Percentiles rank a stretch among this genome's conserved stretches.
Evolutionary conservation across 164 flowering plant species (phyloP).

Genomic region (Amborella trichopoda): DNA sequence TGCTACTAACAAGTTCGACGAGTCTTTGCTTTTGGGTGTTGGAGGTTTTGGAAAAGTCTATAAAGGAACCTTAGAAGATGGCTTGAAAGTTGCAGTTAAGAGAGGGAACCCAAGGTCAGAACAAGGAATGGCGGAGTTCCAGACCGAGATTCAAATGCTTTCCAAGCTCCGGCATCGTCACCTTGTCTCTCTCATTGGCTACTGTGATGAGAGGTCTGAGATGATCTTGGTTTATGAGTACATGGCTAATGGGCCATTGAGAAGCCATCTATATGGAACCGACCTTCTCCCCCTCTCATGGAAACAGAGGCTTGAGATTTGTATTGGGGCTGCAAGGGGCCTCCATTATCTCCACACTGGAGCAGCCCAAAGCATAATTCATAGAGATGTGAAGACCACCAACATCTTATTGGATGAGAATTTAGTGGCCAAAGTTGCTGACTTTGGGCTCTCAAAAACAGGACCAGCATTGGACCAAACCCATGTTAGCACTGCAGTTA

Average conservation of each 20-base stretch:
- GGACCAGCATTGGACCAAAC: slow-evolving; percentile 91
- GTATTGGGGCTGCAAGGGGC: slow-evolving; percentile 94
- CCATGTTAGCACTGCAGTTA: slow-evolving; percentile 93
- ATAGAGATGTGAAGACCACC: slow-evolving; percentile 91
- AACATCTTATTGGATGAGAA: slow-evolving; percentile 85
- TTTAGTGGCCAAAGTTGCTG: slow-evolving; percentile 89
- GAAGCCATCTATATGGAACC: slow-evolving; percentile 86
- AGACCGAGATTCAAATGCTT: slow-evolving; percentile 87
- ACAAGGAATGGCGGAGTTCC: slow-evolving; percentile 88
- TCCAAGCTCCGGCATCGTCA: slow-evolving; percentile 95
- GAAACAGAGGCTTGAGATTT: slow-evolving; percentile 89
- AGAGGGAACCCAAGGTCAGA: slow-evolving; percentile 89
- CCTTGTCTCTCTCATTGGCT: slow-evolving; percentile 90
- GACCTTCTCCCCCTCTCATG: slow-evolving; percentile 72
- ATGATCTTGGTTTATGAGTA: slow-evolving; percentile 89
- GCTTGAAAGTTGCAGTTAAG: slow-evolving; percentile 72
- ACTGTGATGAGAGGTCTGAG: slow-evolving; percentile 86
- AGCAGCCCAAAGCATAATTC: slow-evolving; percentile 78
- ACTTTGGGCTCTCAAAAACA: slow-evolving; percentile 87
- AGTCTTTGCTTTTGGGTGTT: slow-evolving; percentile 72
- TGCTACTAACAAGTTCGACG: slow-evolving; percentile 84
- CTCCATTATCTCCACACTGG: slow-evolving; percentile 97
- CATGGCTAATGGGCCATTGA: slow-evolving; percentile 94
- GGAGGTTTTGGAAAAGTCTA: slow-evolving; percentile 97
- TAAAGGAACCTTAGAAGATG: slow-evolving; percentile 80